Evolutionary conservation across 2,329 filamentous ascomycete genomes (phyloP), one percentile per base, ranked within the genome.

Genomic region (Fusarium burgessii): DNA sequence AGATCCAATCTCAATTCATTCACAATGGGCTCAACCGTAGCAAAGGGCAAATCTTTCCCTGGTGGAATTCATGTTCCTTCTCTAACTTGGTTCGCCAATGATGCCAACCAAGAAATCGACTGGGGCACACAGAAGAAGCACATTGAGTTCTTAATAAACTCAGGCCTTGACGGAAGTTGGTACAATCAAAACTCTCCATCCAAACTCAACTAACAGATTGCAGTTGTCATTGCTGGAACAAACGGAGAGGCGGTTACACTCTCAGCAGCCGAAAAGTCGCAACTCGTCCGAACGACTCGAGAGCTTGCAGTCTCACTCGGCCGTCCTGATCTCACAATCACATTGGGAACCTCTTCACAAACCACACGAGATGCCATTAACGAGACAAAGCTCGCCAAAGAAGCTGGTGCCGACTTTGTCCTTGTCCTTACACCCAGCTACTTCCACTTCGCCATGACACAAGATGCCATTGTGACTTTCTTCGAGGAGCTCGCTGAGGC

Each of bases 171-270:
- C 52, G 86, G 86, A 11, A 80, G 83, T 84, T 75, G 43, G 68
- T 66, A 23, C 8, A 46, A 9, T 6, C 3, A 15, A 5, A 29
- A 4, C 1, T 2, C 2, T 6, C 2, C 5, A 3, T 1, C 11
- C 12, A 17, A 5, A 7, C 5, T 14, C 23, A 51, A 73, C 62
- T 77, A 75, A 70, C 62, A 40, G 6, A 12, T 4, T 18, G 32
- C n/a, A 78, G 80, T 93, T 63, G 89, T 92, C 47, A 89, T 90
- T 43, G 90, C 92, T 76, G 92, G 91, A 54, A 92, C 90, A 71
- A 93, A 93, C 74, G 91, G 92, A 73, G 91, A 94, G 80, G 90
- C 91, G 12, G 90, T 92, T 6, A 91, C 92, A 66, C 84, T 93
- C 7, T 88, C 88, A 45, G 84, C 87, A 62, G 84, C 86, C 17